Evolutionary conservation across 345 rosid genomes (phyloP).

Genomic region (Sisymbrium irio): DNA sequence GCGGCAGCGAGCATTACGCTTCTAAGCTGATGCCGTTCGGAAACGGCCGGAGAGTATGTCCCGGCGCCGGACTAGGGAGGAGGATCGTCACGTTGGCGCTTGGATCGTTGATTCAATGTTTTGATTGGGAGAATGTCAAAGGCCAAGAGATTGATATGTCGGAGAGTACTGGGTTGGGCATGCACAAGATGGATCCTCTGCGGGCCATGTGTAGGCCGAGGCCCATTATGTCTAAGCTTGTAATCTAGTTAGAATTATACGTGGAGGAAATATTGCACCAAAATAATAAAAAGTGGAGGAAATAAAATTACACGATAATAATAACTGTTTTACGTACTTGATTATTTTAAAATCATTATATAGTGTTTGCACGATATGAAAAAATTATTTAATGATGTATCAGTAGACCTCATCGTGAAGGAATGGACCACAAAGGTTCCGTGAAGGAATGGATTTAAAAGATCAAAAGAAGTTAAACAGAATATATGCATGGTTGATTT

Average conservation of each 20-base stretch:
- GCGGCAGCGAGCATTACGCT: conserved; percentile 31
- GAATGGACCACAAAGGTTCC: not conserved
- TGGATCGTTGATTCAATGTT: conserved; percentile 38
- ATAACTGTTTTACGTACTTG: not conserved
- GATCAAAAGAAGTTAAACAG: not conserved
- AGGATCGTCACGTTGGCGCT: conserved; percentile 26
- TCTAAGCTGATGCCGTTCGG: conserved; percentile 43
- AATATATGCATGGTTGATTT: not conserved
- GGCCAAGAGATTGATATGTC: conserved; percentile 40
- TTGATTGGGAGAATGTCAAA: conserved; percentile 25
- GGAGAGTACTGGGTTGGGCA: conserved; percentile 37
- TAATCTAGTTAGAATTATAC: too few species aligned
- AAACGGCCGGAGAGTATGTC: conserved; percentile 51
- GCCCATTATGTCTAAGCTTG: conserved; percentile 15
- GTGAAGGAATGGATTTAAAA: not conserved
- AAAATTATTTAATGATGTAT: too few species aligned
- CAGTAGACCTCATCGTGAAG: not conserved
- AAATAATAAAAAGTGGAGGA: too few species aligned
- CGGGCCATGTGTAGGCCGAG: conserved; percentile 36
- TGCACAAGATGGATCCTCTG: conserved; percentile 42
- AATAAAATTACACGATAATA: too few species aligned
- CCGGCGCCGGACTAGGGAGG: conserved; percentile 45
- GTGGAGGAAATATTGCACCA: too few species aligned
- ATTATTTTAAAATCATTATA: not conserved
- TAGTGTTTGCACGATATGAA: not conserved